These are phyloP conservation scores for Suillus cothurnatus DNA, from an alignment of 768 basidiomycete species.

Conservation along the genomic window DNA sequence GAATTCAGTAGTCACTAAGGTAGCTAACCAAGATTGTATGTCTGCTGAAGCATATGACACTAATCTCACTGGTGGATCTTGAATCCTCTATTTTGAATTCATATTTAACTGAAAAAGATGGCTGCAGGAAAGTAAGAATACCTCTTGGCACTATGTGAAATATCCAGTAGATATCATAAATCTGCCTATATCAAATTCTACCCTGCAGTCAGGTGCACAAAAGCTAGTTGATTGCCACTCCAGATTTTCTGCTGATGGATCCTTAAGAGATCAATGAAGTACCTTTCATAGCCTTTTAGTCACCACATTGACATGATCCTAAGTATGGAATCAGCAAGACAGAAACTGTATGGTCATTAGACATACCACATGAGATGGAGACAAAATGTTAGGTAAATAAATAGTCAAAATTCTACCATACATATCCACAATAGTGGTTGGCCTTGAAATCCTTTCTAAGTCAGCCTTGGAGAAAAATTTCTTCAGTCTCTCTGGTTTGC, in stretches of 20 bases:
- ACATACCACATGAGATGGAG: background rate
- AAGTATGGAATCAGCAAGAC: background rate
- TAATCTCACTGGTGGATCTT: background rate
- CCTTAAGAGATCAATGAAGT: background rate
- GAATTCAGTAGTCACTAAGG: background rate
- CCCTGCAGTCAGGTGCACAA: background rate
- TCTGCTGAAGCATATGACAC: background rate
- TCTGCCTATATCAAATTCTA: background rate
- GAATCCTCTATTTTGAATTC: background rate
- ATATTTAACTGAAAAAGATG: background rate
- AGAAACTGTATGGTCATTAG: background rate
- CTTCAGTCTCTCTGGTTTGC: background rate
- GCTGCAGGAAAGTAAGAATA: background rate
- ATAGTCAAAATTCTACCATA: background rate
- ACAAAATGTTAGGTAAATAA: background rate
- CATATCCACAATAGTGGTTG: background rate
- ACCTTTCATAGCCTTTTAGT: background rate
- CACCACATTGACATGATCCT: background rate
- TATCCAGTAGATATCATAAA: background rate
- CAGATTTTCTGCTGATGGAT: background rate
- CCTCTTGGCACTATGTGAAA: background rate
- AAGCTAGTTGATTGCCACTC: background rate
- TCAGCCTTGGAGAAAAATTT: background rate
- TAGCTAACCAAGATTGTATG: background rate
- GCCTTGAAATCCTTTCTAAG: background rate